phyloP scores from a whole-genome alignment of 2,329 filamentous ascomycete genomes.

The Arachnomyces sp. region DNA sequence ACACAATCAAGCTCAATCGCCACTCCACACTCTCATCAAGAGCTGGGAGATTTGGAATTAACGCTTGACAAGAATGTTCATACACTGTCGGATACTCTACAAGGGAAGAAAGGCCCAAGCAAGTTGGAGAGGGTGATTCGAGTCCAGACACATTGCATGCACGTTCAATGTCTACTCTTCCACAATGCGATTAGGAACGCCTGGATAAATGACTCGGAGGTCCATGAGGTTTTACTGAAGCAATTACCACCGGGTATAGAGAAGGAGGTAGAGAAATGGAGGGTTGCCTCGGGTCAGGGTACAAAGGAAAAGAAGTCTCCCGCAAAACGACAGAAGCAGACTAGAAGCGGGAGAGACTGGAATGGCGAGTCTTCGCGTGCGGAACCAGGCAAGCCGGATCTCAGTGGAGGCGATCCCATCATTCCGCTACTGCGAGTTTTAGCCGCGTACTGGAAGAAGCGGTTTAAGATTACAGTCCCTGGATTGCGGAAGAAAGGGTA shows the following conservation, averaged over 20 bases:
- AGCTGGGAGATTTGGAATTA: conserved; percentile 64
- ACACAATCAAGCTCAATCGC: conserved; percentile 27
- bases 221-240: conserved; percentile 69
- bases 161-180: conserved; percentile 80
- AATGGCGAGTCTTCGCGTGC: conserved; percentile 58
- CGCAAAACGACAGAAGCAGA: conserved; percentile 32
- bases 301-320: conserved; percentile 35
- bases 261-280: conserved; percentile 68
- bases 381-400: conserved; percentile 63
- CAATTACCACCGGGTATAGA: conserved; percentile 61
- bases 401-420: conserved; percentile 76
- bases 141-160: conserved; percentile 73
- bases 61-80: conserved; percentile 53
- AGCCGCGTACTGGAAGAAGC: conserved; percentile 80
- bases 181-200: conserved; percentile 81
- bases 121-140: conserved; percentile 77
- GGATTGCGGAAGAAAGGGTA: conserved; percentile 87
- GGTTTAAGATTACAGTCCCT: conserved; percentile 68
- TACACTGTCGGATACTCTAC: conserved; percentile 53
- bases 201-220: conserved; percentile 70
- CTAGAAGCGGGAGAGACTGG: conserved; percentile 57
- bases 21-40: conserved; percentile 37
- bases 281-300: conserved; percentile 57
- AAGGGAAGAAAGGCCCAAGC: conserved; percentile 71
- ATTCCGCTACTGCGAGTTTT: conserved; percentile 68